Conservation (phyloP, 2,329 filamentous ascomycete species). For the Mollisiaceae sp. region DNA sequence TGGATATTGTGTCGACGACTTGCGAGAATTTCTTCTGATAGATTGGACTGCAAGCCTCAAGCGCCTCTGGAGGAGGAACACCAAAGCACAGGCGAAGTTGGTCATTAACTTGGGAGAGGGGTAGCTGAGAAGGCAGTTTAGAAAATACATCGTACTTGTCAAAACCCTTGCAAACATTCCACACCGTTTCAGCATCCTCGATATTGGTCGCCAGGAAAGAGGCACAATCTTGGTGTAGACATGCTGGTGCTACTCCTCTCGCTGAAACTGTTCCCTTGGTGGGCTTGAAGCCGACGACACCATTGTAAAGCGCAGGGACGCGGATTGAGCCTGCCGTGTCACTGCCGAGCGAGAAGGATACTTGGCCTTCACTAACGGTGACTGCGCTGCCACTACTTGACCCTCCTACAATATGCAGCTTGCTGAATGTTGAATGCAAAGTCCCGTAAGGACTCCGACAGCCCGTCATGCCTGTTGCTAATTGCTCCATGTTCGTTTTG, state of each 20-base stretch:
- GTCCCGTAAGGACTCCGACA: slow-evolving; percentile 58
- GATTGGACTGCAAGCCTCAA: slow-evolving; percentile 48
- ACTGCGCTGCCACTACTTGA: slow-evolving; percentile 59
- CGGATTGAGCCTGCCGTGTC: slow-evolving; percentile 59
- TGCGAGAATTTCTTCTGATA: slow-evolving; percentile 50
- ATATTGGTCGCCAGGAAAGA: slow-evolving; percentile 53
- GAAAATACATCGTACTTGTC: slow-evolving; percentile 57
- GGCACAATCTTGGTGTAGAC: slow-evolving; percentile 58
- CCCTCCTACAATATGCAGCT: slow-evolving; percentile 57
- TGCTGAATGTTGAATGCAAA: slow-evolving; percentile 53
- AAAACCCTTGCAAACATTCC: slow-evolving; percentile 52
- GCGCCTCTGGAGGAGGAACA: slow-evolving; percentile 50
- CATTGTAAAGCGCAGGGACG: slow-evolving; percentile 56
- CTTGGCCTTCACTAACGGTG: slow-evolving; percentile 54
- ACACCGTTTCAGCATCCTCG: slow-evolving; percentile 53
- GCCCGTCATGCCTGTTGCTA: slow-evolving; percentile 57
- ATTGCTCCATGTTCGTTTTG: slow-evolving; percentile 60
- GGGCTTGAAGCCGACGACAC: slow-evolving; percentile 53
- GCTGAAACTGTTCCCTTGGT: slow-evolving; percentile 56
- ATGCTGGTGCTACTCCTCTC: slow-evolving; percentile 55
- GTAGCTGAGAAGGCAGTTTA: slow-evolving; percentile 46
- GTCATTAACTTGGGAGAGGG: not conserved
- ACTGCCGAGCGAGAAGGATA: slow-evolving; percentile 58
- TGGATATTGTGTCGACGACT: slow-evolving; percentile 47
- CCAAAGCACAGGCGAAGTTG: slow-evolving; percentile 54